A percentile compares a stretch with the other conserved stretches of the same genome.
These are phyloP conservation scores for Claviceps spartinae DNA, from an alignment of 2,329 filamentous ascomycete genomes.

Conservation along the genomic window DNA sequence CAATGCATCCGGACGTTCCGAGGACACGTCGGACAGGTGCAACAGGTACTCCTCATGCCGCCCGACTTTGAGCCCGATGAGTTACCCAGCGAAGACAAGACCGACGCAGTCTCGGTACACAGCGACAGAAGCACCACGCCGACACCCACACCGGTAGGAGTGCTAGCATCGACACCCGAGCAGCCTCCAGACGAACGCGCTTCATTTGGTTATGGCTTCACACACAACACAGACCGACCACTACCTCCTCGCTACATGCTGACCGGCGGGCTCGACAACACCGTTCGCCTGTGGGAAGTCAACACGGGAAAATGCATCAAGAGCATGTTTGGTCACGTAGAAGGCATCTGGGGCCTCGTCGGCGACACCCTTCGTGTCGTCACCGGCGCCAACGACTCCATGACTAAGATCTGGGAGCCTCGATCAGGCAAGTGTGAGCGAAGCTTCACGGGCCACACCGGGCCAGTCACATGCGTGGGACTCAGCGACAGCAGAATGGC, in stretches of 20 bases:
- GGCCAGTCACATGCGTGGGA: slow-evolving; percentile 85
- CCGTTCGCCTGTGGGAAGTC: slow-evolving; percentile 86
- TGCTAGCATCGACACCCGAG: slow-evolving; percentile 12
- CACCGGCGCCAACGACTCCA: slow-evolving; percentile 80
- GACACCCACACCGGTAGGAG: slow-evolving; percentile 7
- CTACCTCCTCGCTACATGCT: slow-evolving; percentile 83
- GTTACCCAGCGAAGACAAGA: slow-evolving; percentile 29
- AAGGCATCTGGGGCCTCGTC: slow-evolving; percentile 87
- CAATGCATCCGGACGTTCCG: slow-evolving; percentile 65
- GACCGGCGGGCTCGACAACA: slow-evolving; percentile 81
- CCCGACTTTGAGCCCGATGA: slow-evolving; percentile 84
- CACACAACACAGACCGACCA: slow-evolving; percentile 46
- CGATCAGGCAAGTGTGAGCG: slow-evolving; percentile 81
- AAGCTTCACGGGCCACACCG: slow-evolving; percentile 81
- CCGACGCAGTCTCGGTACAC: slow-evolving; percentile 39
- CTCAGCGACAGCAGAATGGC: slow-evolving; percentile 82
- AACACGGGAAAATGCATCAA: slow-evolving; percentile 68
- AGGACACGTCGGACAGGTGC: slow-evolving; percentile 89
- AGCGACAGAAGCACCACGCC: slow-evolving; percentile 34
- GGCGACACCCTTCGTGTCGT: slow-evolving; percentile 82
- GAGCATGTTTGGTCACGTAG: slow-evolving; percentile 92
- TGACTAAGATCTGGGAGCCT: slow-evolving; percentile 91
- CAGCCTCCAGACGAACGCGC: slow-evolving; percentile 32
- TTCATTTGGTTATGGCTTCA: slow-evolving; percentile 49
- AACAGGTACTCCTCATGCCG: slow-evolving; percentile 76